These are phyloP conservation scores for Phylloporus arenicola DNA, from an alignment of 768 basidiomycete species.

Conservation along the genomic window DNA sequence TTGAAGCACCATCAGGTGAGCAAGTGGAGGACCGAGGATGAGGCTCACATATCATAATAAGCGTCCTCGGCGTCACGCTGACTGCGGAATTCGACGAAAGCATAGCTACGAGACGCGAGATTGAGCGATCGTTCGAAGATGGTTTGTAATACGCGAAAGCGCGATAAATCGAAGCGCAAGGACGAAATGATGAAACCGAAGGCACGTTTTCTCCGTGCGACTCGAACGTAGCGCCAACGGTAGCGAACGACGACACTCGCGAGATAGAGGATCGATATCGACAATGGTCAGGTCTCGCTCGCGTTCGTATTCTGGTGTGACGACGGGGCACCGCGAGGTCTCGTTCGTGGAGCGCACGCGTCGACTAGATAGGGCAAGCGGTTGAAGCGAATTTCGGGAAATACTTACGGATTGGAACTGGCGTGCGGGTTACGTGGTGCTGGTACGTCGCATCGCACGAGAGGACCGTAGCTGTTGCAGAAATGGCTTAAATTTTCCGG, in stretches of 20 bases:
- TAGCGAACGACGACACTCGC: constrained; percentile 26
- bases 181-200: constrained; percentile 27
- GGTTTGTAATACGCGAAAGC: constrained; percentile 34
- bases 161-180: constrained; percentile 25
- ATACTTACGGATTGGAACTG: constrained; percentile 77
- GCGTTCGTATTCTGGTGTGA: constrained; percentile 25
- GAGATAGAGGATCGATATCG: constrained; percentile 28
- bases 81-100: constrained; percentile 80
- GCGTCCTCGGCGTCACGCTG: constrained; percentile 77
- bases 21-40: not conserved
- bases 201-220: constrained; percentile 26
- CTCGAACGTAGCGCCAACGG: constrained; percentile 23
- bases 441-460: constrained; percentile 86
- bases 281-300: constrained; percentile 23
- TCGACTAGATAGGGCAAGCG: constrained; percentile 36
- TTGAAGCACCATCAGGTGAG: constrained; percentile 9
- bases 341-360: constrained; percentile 32
- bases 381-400: constrained; percentile 20
- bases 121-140: constrained; percentile 51
- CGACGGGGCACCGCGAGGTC: constrained; percentile 20
- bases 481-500: constrained; percentile 4
- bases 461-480: constrained; percentile 64
- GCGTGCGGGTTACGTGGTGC: constrained; percentile 77
- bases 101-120: constrained; percentile 64
- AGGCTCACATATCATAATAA: constrained; percentile 73